phyloP scores from a whole-genome alignment of 257 asterid genomes.

The Nicotiana knightiana region DNA sequence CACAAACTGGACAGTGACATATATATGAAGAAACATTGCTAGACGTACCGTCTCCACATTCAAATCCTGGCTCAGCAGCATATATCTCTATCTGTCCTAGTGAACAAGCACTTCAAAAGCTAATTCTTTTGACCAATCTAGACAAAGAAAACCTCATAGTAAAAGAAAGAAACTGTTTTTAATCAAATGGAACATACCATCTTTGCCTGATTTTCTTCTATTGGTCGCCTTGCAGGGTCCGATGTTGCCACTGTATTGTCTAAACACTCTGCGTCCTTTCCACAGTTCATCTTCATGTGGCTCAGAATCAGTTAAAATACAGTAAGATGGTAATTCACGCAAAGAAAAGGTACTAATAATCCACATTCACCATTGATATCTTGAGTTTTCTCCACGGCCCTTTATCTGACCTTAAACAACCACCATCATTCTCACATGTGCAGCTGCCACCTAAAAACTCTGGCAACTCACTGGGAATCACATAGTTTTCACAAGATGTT shows the following conservation, averaged over 20 bases:
- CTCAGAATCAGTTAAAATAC: background rate
- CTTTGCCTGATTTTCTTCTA: background rate
- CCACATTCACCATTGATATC: background rate
- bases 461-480: constrained; percentile 47
- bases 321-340: background rate
- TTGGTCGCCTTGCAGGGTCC: background rate
- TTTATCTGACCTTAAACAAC: constrained; percentile 51
- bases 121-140: background rate
- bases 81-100: constrained; percentile 18
- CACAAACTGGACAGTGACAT: too few relatives aligned
- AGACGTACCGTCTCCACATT: constrained; percentile 2
- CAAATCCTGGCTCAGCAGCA: constrained; percentile 13
- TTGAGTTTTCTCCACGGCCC: constrained; percentile 52
- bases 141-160: background rate
- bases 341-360: background rate
- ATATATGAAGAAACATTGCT: background rate
- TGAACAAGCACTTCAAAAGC: background rate
- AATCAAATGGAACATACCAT: background rate
- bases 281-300: constrained; percentile 12
- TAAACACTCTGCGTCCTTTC: constrained; percentile 12
- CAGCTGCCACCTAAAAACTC: constrained; percentile 59
- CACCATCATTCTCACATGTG: constrained; percentile 41
- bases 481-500: background rate
- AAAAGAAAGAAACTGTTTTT: background rate
- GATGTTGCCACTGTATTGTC: background rate